Conservation (phyloP, 257 asterid species). For the Oldenlandia corymbosa region DNA sequence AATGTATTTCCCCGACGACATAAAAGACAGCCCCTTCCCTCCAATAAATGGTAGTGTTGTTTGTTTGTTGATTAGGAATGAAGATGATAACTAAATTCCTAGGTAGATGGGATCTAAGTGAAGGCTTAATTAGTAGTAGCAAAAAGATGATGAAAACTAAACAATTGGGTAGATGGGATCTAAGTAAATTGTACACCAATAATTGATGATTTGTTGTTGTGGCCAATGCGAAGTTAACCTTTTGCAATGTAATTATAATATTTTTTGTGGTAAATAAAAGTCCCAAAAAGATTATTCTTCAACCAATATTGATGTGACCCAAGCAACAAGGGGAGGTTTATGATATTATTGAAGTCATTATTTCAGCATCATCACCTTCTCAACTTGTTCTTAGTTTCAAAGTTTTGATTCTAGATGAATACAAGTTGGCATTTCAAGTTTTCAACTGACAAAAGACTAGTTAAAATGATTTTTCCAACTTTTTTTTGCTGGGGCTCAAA, state of each 20-base stretch:
- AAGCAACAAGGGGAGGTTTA: background rate
- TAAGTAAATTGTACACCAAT: background rate
- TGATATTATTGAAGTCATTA: background rate
- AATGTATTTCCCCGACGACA: too few species aligned
- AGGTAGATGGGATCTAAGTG: background rate
- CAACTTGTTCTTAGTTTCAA: too few species aligned
- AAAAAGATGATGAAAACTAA: background rate
- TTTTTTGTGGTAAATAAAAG: background rate
- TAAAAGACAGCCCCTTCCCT: too few species aligned
- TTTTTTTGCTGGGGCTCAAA: too few species aligned
- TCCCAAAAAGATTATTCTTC: background rate
- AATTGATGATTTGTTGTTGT: background rate
- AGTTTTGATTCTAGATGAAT: constrained; percentile 5
- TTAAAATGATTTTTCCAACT: too few species aligned
- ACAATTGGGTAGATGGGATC: background rate
- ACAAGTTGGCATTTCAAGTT: too few species aligned
- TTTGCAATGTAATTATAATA: background rate
- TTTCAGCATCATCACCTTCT: background rate
- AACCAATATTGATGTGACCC: background rate
- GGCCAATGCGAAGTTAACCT: background rate
- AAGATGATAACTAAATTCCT: background rate
- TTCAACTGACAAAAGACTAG: too few species aligned
- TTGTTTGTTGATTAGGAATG: background rate
- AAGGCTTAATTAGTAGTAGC: background rate
- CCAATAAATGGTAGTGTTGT: too few species aligned